A percentile compares a stretch with the other conserved stretches of the same genome.
phyloP scores from a whole-genome alignment of 2,329 filamentous ascomycete genomes.

The Xylaria hypoxylon region DNA sequence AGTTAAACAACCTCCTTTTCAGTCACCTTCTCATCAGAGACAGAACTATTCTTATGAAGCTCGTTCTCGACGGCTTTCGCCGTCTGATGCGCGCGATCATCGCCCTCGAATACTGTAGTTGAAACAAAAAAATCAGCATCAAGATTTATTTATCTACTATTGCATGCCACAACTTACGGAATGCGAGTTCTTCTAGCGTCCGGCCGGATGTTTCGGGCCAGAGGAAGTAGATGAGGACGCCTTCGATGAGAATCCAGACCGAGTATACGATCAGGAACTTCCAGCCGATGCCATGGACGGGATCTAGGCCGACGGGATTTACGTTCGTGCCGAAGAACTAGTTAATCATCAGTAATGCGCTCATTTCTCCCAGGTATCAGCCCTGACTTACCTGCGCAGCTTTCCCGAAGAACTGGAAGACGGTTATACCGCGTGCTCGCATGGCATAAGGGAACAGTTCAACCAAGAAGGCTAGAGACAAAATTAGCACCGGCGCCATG shows the following conservation, averaged over 20 bases:
- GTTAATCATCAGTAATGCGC: slow-evolving; percentile 12
- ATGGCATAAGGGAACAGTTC: slow-evolving; percentile 67
- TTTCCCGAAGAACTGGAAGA: slow-evolving; percentile 51
- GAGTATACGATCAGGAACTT: slow-evolving; percentile 49
- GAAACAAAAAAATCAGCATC: slow-evolving; percentile 30
- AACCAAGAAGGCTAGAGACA: slow-evolving; percentile 57
- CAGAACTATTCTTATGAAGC: slow-evolving; percentile 43
- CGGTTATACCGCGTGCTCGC: slow-evolving; percentile 64
- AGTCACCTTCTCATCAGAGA: slow-evolving; percentile 39
- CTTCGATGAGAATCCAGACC: slow-evolving; percentile 48
- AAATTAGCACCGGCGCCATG: not conserved
- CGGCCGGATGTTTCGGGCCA: slow-evolving; percentile 84
- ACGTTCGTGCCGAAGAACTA: slow-evolving; percentile 58
- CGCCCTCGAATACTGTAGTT: slow-evolving; percentile 48
- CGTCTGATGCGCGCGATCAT: slow-evolving; percentile 42
- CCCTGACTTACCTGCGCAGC: slow-evolving; percentile 43
- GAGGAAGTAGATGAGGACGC: slow-evolving; percentile 74
- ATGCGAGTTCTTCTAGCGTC: slow-evolving; percentile 72
- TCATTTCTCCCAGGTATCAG: not conserved
- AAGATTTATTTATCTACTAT: not conserved
- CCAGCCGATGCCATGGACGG: slow-evolving; percentile 47
- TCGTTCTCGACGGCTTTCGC: slow-evolving; percentile 48
- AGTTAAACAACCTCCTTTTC: slow-evolving; percentile 38
- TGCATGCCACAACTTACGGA: slow-evolving; percentile 42
- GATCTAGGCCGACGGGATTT: slow-evolving; percentile 51